phyloP scores from a whole-genome alignment of 2,329 filamentous ascomycete species.

The Raffaelea albimanens region DNA sequence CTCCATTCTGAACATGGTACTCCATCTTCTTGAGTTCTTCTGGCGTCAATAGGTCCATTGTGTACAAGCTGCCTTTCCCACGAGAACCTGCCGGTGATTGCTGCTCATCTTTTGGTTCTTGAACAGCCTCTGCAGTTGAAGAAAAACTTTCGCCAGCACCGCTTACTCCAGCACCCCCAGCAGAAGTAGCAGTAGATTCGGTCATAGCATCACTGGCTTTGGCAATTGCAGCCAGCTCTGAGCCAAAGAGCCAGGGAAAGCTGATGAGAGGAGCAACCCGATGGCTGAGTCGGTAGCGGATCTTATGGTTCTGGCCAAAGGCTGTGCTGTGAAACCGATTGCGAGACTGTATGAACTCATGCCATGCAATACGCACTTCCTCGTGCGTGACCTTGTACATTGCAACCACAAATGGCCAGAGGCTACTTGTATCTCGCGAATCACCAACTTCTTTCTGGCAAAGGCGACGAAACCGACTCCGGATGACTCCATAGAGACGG shows the following conservation, averaged over 20 bases:
- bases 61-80: too few relatives aligned
- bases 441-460: slow-evolving; percentile 44
- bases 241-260: slow-evolving; percentile 85
- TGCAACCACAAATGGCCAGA: slow-evolving; percentile 70
- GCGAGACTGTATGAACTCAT: slow-evolving; percentile 26
- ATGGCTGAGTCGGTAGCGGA: slow-evolving; percentile 26
- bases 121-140: background rate
- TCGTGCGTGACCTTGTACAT: slow-evolving; percentile 79
- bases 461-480: slow-evolving; percentile 55
- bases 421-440: slow-evolving; percentile 37
- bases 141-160: background rate
- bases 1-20: slow-evolving; percentile 18
- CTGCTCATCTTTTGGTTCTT: too few relatives aligned
- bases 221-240: slow-evolving; percentile 62
- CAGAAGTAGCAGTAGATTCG: too few relatives aligned
- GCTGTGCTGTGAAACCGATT: background rate
- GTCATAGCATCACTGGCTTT: slow-evolving; percentile 15
- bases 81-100: too few relatives aligned
- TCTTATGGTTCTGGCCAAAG: slow-evolving; percentile 14
- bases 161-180: too few relatives aligned
- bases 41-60: slow-evolving; percentile 1
- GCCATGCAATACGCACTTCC: slow-evolving; percentile 53
- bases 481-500: slow-evolving; percentile 54
- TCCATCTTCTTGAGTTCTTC: slow-evolving; percentile 14
- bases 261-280: slow-evolving; percentile 71